Conservation (phyloP, 75 land plant species). For the Selaginella moellendorffii region DNA sequence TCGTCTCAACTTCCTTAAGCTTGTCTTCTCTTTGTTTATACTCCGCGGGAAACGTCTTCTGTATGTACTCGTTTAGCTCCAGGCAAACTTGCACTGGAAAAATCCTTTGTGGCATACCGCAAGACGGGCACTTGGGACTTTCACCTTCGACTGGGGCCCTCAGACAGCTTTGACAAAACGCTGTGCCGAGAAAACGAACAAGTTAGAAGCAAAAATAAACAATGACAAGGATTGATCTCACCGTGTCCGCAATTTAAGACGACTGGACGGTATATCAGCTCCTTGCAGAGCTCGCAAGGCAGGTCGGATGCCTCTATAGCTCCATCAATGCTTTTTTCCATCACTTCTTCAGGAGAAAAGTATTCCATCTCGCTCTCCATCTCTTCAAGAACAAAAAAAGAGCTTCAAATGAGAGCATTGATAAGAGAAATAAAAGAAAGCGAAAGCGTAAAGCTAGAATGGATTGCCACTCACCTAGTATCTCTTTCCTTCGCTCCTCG, state of each 20-base stretch:
- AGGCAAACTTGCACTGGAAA: constrained; percentile 60
- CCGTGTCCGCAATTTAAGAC: constrained; percentile 84
- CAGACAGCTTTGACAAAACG: too few relatives aligned
- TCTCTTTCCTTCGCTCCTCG: constrained; percentile 33
- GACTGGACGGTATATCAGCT: constrained; percentile 41
- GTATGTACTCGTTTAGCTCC: constrained; percentile 48
- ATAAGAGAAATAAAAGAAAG: not conserved
- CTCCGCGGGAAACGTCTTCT: constrained; percentile 13
- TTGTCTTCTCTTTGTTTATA: constrained; percentile 14
- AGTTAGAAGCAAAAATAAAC: too few relatives aligned
- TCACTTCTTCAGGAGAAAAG: not conserved
- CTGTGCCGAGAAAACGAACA: too few relatives aligned
- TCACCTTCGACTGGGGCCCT: too few relatives aligned
- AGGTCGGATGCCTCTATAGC: constrained; percentile 21
- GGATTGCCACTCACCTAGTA: constrained; percentile 27
- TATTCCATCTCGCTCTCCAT: not conserved
- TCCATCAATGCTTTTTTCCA: not conserved
- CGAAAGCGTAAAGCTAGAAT: not conserved
- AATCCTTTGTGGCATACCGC: too few relatives aligned
- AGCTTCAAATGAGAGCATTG: not conserved
- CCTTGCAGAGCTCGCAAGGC: constrained; percentile 34
- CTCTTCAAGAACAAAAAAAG: not conserved
- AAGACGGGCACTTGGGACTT: too few relatives aligned
- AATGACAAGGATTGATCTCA: too few relatives aligned
- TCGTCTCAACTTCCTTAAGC: too few relatives aligned